Conservation (phyloP, 148 eudicot species). For the Cornus florida region DNA sequence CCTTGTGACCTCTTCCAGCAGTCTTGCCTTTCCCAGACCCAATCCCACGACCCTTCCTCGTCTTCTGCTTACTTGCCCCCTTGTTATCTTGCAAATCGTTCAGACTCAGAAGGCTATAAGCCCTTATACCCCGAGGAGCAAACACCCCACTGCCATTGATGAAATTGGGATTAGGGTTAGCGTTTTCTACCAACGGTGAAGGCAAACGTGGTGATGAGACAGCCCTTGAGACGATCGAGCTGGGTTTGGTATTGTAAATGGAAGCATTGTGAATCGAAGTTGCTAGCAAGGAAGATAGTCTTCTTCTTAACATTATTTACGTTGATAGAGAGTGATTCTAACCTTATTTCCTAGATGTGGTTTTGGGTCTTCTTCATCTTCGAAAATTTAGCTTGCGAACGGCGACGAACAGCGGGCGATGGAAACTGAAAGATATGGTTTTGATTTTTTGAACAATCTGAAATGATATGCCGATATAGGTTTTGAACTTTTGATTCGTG, state of each 20-base stretch:
- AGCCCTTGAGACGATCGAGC: neutral
- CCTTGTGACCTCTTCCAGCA: slow-evolving; percentile 84
- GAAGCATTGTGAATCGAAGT: neutral
- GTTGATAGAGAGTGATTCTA: neutral
- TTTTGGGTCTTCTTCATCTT: neutral
- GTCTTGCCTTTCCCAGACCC: slow-evolving; percentile 89
- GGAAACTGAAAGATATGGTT: no score
- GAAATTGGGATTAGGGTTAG: neutral
- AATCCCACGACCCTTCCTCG: slow-evolving; percentile 79
- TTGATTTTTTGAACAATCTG: no score
- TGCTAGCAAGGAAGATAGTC: neutral
- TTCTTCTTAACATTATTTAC: neutral
- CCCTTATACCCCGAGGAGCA: slow-evolving; percentile 16
- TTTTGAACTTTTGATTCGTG: no score
- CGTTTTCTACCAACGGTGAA: neutral
- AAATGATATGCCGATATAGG: no score
- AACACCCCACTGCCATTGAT: neutral
- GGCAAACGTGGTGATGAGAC: neutral
- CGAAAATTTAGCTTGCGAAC: neutral
- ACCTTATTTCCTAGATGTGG: neutral
- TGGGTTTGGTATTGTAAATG: slow-evolving; percentile 8
- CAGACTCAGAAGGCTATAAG: slow-evolving; percentile 42
- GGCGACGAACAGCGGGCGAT: no score
- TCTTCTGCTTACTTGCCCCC: slow-evolving; percentile 72
- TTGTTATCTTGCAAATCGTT: slow-evolving; percentile 72